phyloP scores from a whole-genome alignment of 805 yeast species.

The Cyberlindnera maritima region DNA sequence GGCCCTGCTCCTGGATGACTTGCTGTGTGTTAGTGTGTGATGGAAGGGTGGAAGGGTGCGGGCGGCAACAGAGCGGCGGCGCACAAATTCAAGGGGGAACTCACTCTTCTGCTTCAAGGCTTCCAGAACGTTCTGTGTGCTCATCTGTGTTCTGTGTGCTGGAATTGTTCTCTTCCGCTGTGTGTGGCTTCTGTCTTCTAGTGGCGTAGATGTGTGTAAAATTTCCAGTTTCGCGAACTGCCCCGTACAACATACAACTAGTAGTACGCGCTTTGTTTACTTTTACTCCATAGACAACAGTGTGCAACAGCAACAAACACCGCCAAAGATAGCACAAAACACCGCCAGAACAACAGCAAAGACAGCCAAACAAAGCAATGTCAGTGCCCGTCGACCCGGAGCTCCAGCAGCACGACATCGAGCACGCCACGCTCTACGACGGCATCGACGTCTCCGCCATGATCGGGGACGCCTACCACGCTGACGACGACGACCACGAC shows the following conservation, averaged over 20 bases:
- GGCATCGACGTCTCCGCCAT: slow-evolving; percentile 33
- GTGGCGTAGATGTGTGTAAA: neutral
- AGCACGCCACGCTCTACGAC: slow-evolving; percentile 17
- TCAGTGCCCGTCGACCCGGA: slow-evolving; percentile 15
- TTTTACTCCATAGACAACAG: too few relatives aligned
- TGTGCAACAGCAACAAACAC: neutral
- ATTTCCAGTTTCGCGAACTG: slow-evolving; percentile 1
- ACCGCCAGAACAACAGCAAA: too few relatives aligned
- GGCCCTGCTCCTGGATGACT: slow-evolving; percentile 19
- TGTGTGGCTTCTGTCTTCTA: too few relatives aligned
- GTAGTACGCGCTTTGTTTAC: neutral
- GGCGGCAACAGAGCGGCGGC: too few relatives aligned
- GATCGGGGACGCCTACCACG: slow-evolving; percentile 19
- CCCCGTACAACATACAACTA: neutral
- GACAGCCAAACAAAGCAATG: too few relatives aligned
- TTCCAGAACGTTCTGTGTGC: slow-evolving; percentile 22
- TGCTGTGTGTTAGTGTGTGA: slow-evolving; percentile 9
- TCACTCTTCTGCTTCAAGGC: slow-evolving; percentile 27
- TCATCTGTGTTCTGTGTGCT: slow-evolving; percentile 13
- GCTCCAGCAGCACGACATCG: slow-evolving; percentile 1
- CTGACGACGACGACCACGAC: slow-evolving; percentile 7
- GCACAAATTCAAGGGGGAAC: slow-evolving; percentile 4
- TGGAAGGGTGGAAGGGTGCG: too few relatives aligned
- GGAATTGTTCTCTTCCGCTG: too few relatives aligned
- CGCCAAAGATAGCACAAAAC: too few relatives aligned